phyloP scores from a whole-genome alignment of 768 basidiomycete genomes.

The Boletellus ananiceps region DNA sequence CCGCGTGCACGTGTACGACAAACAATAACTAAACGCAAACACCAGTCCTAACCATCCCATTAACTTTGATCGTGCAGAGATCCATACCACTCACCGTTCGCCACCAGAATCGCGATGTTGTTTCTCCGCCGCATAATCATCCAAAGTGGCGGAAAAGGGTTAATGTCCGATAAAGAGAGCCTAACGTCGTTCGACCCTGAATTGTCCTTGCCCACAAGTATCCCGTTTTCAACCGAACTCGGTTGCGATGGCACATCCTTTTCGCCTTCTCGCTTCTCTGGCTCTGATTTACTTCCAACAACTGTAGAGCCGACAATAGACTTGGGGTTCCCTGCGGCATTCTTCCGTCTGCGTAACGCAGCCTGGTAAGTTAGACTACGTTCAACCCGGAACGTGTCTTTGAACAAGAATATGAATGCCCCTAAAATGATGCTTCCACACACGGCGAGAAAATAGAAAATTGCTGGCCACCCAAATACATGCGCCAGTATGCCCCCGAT shows the following conservation, averaged over 20 bases:
- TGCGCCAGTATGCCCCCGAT: slow-evolving; percentile 66
- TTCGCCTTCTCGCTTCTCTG: slow-evolving; percentile 10
- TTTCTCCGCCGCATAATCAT: slow-evolving; percentile 56
- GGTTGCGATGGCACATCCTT: slow-evolving; percentile 11
- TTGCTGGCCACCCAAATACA: slow-evolving; percentile 70
- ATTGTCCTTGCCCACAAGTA: slow-evolving; percentile 9
- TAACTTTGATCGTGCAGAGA: background rate
- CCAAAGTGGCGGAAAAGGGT: slow-evolving; percentile 62
- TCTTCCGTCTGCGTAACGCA: slow-evolving; percentile 46
- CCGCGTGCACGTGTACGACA: slow-evolving; percentile 71
- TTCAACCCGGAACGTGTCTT: slow-evolving; percentile 79
- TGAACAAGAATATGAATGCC: slow-evolving; percentile 63
- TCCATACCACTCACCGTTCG: slow-evolving; percentile 15
- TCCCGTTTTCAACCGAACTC: slow-evolving; percentile 24
- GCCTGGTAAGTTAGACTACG: slow-evolving; percentile 78
- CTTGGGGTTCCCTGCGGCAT: slow-evolving; percentile 19
- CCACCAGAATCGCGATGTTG: slow-evolving; percentile 58
- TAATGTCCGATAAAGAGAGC: slow-evolving; percentile 66
- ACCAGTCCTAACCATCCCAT: slow-evolving; percentile 47
- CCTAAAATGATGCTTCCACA: slow-evolving; percentile 51
- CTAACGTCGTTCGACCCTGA: slow-evolving; percentile 34
- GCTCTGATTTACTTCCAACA: slow-evolving; percentile 5
- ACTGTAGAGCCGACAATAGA: slow-evolving; percentile 20
- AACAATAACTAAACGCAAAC: slow-evolving; percentile 66
- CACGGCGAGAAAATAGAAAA: slow-evolving; percentile 78